Conservation (phyloP, 2,329 filamentous ascomycete genomes). For the Venturia aucupariae region DNA sequence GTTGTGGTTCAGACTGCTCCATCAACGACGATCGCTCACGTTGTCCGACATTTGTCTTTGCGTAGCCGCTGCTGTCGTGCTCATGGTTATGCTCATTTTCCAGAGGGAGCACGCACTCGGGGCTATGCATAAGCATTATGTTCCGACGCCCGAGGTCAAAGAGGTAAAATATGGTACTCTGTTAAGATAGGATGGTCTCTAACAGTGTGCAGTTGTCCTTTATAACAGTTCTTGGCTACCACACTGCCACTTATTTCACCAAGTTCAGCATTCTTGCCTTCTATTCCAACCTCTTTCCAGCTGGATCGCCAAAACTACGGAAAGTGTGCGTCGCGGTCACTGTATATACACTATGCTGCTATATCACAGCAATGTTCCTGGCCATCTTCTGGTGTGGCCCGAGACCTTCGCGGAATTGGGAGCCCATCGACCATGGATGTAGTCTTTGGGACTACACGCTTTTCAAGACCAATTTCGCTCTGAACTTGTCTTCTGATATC, state of each 20-base stretch:
- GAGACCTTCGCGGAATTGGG: slow-evolving; percentile 4
- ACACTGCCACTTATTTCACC: slow-evolving; percentile 8
- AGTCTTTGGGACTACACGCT: slow-evolving; percentile 9
- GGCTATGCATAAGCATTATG: slow-evolving; percentile 8
- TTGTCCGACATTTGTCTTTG: slow-evolving; percentile 13
- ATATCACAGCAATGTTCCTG: slow-evolving; percentile 11
- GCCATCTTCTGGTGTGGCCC: slow-evolving; percentile 14
- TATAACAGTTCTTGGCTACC: slow-evolving; percentile 8
- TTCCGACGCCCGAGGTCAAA: background rate
- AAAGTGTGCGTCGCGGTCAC: background rate
- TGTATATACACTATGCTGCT: slow-evolving; percentile 7
- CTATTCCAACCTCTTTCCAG: slow-evolving; percentile 12
- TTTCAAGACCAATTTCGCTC: slow-evolving; percentile 9
- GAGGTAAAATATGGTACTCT: background rate
- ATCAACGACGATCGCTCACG: slow-evolving; percentile 4
- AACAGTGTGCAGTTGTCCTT: background rate
- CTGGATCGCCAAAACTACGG: slow-evolving; percentile 4
- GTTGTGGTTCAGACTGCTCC: slow-evolving; percentile 14
- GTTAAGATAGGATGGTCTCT: background rate
- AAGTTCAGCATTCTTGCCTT: slow-evolving; percentile 15
- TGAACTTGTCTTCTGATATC: slow-evolving; percentile 13
- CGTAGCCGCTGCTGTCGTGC: background rate
- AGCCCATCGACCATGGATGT: background rate
- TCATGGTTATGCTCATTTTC: slow-evolving; percentile 7
- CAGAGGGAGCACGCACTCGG: slow-evolving; percentile 5